These are phyloP conservation scores for Fusarium pininemorale DNA, from an alignment of 2,329 filamentous ascomycete genomes.

Conservation along the genomic window DNA sequence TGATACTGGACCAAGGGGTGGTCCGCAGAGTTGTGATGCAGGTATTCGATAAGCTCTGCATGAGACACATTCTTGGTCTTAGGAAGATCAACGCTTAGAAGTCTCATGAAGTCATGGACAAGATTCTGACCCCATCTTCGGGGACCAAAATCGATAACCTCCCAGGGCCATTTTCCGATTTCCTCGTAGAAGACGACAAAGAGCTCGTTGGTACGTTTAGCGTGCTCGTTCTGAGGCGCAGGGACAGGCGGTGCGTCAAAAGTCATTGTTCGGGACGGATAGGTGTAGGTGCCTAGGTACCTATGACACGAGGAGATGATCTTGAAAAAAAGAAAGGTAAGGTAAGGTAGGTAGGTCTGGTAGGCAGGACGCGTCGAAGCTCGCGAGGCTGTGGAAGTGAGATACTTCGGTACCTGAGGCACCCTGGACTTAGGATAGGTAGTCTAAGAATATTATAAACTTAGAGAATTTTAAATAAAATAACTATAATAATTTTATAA, in stretches of 20 bases:
- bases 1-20: rapidly evolving
- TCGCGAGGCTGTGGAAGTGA: not conserved
- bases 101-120: not conserved
- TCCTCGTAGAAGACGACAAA: not conserved
- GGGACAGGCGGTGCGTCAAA: not conserved
- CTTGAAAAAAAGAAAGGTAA: too few species aligned
- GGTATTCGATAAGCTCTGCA: not conserved
- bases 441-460: not conserved
- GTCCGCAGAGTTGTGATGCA: not conserved
- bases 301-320: not conserved
- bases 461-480: rapidly evolving
- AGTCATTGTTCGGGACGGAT: not conserved
- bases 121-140: not conserved
- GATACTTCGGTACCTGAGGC: not conserved
- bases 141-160: not conserved
- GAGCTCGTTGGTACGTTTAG: rapidly evolving
- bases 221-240: not conserved
- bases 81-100: not conserved
- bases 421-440: not conserved
- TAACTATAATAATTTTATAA: not conserved
- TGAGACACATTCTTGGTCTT: not conserved
- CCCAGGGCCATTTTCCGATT: constrained; percentile 5
- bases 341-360: not conserved
- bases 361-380: not conserved
- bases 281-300: not conserved